A percentile compares a stretch with the other conserved stretches of the same genome.
phyloP scores from a whole-genome alignment of 1,139 yeast genomes.

The Geotrichum klebahnii region DNA sequence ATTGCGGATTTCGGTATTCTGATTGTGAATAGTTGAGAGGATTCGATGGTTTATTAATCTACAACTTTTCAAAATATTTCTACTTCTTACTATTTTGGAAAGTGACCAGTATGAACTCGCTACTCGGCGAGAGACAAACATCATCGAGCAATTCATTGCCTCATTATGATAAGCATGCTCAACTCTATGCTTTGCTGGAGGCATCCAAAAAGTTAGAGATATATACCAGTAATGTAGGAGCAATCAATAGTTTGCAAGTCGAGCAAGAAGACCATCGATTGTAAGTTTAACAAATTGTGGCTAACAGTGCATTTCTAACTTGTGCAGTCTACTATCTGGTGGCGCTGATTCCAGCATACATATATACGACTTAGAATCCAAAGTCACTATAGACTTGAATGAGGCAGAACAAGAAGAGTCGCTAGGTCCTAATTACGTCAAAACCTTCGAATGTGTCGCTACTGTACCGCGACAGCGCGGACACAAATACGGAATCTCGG shows the following conservation, averaged over 20 bases:
- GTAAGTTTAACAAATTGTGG: neutral
- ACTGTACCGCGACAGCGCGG: constrained; percentile 50
- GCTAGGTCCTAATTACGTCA: constrained; percentile 12
- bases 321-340: constrained; percentile 53
- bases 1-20: too few species aligned
- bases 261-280: constrained; percentile 50
- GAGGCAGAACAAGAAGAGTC: constrained; percentile 9
- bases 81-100: too few species aligned
- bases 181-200: constrained; percentile 7
- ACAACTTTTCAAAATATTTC: too few species aligned
- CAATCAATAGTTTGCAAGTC: constrained; percentile 64
- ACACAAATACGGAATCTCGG: constrained; percentile 71
- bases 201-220: constrained; percentile 22
- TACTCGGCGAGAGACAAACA: too few species aligned
- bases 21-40: too few species aligned
- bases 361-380: constrained; percentile 23
- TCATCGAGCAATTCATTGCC: too few species aligned
- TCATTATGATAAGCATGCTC: neutral
- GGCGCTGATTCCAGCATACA: constrained; percentile 68
- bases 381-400: constrained; percentile 6
- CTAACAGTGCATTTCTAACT: neutral
- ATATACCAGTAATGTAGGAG: constrained; percentile 34
- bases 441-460: constrained; percentile 10
- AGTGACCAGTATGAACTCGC: too few species aligned
- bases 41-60: too few species aligned